phyloP scores from a whole-genome alignment of 805 yeast species.

The Metschnikowia anglica region DNA sequence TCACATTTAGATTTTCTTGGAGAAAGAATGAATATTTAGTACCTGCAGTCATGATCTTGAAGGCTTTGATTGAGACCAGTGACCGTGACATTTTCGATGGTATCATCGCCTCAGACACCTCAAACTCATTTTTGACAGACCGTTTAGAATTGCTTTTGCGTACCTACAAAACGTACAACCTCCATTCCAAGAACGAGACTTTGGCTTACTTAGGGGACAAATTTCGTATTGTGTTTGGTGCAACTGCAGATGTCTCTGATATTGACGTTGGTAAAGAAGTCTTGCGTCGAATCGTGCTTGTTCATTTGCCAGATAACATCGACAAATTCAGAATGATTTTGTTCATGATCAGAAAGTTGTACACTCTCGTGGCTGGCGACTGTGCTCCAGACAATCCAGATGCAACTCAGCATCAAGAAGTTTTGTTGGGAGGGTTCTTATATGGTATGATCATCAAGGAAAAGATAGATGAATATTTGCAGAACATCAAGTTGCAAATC shows the following conservation, averaged over 20 bases:
- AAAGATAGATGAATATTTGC: conserved; percentile 90
- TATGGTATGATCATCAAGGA: conserved; percentile 97
- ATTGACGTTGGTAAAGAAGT: conserved; percentile 88
- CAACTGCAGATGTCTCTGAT: conserved; percentile 84
- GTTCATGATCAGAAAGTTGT: conserved; percentile 94
- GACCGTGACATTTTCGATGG: conserved; percentile 97
- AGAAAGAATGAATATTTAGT: conserved; percentile 91
- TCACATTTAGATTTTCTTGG: conserved; percentile 96
- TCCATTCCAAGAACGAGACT: conserved; percentile 83
- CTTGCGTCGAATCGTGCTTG: conserved; percentile 78
- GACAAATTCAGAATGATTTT: conserved; percentile 86
- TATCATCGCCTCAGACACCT: conserved; percentile 82
- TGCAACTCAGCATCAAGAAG: conserved; percentile 98
- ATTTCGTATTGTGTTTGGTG: conserved; percentile 89
- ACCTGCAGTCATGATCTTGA: conserved; percentile 89
- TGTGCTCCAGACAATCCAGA: conserved; percentile 98
- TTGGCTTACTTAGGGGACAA: conserved; percentile 93
- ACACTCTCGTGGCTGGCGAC: conserved; percentile 93
- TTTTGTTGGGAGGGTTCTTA: conserved; percentile 89
- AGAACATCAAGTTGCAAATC: conserved; percentile 67
- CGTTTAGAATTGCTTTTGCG: conserved; percentile 92
- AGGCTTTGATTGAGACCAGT: conserved; percentile 85
- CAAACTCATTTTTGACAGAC: conserved; percentile 93
- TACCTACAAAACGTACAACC: conserved; percentile 77
- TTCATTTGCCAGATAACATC: conserved; percentile 68